These are phyloP conservation scores for Corynespora cassiicola DNA, from an alignment of 2,329 filamentous ascomycete species.

Conservation along the genomic window DNA sequence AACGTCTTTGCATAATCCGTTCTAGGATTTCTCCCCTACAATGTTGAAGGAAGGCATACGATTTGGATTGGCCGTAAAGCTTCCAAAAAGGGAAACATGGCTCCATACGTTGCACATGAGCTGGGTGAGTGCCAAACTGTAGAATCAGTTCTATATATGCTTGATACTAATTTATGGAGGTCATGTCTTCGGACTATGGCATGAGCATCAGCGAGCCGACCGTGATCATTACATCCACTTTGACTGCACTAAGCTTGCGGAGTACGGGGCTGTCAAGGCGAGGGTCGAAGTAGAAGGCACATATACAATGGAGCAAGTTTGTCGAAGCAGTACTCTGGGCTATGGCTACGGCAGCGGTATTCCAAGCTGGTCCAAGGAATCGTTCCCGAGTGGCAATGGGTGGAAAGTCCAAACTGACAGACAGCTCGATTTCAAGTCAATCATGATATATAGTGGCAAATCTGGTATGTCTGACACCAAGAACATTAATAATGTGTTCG, in stretches of 20 bases:
- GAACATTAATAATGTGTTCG: neutral
- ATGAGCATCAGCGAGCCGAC: neutral
- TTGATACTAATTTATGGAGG: too few species aligned
- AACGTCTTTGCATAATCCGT: too few species aligned
- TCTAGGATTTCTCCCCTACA: too few species aligned
- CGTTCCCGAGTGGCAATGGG: too few species aligned
- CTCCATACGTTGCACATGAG: too few species aligned
- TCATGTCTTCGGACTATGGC: slow-evolving; percentile 3
- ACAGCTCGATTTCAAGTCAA: too few species aligned
- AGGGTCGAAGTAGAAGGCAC: neutral
- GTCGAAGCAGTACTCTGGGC: neutral
- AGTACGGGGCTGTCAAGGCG: neutral
- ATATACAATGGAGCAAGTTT: slow-evolving; percentile 1
- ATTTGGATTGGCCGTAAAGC: too few species aligned
- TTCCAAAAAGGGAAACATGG: too few species aligned
- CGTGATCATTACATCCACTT: slow-evolving; percentile 1
- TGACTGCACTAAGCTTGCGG: neutral
- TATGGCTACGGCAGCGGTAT: neutral
- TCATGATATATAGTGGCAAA: neutral
- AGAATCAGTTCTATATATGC: too few species aligned
- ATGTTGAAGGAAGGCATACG: too few species aligned
- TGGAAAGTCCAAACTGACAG: too few species aligned
- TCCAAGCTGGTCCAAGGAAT: slow-evolving; percentile 1
- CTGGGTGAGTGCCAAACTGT: too few species aligned
- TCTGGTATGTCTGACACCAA: neutral